Percentiles rank a stretch among this genome's conserved stretches.
Conservation (phyloP, 208 protist species). For the Crithidia fasciculata region DNA sequence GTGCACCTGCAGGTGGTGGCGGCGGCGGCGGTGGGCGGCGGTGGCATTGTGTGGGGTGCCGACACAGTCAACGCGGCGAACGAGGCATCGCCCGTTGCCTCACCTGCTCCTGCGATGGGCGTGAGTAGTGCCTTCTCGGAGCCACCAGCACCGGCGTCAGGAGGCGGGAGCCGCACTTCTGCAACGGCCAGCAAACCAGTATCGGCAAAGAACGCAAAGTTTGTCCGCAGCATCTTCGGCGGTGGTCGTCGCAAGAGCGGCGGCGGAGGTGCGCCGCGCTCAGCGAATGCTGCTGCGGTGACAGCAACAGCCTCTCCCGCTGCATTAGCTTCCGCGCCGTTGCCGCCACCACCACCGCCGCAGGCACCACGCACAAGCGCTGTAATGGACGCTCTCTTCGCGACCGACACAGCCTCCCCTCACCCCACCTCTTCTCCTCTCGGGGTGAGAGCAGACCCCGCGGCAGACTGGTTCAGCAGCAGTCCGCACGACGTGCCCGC, state of each 20-base stretch:
- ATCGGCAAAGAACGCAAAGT: slow-evolving; percentile 36
- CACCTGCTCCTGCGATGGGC: too few relatives aligned
- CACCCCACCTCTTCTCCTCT: not conserved
- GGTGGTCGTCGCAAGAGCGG: slow-evolving; percentile 23
- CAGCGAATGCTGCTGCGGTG: not conserved
- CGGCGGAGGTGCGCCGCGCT: not conserved
- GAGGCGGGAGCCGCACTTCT: too few relatives aligned
- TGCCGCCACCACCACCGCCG: not conserved
- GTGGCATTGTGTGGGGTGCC: slow-evolving; percentile 20
- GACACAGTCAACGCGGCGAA: not conserved
- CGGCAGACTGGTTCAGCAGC: slow-evolving; percentile 7
- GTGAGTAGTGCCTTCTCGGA: not conserved
- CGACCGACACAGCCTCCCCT: not conserved
- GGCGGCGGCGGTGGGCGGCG: slow-evolving; percentile 2
- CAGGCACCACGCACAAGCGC: not conserved
- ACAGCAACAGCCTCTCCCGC: not conserved
- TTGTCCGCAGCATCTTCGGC: slow-evolving; percentile 68
- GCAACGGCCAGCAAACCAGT: not conserved
- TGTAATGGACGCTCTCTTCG: slow-evolving; percentile 26
- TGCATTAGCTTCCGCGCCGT: not conserved
- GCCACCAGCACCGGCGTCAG: too few relatives aligned
- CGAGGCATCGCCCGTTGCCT: not conserved
- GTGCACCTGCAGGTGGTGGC: slow-evolving; percentile 24
- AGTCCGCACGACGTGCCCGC: not conserved
- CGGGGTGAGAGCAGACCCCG: not conserved